Conservation (phyloP, 2,329 filamentous ascomycete species). For the Aspergillus niger region DNA sequence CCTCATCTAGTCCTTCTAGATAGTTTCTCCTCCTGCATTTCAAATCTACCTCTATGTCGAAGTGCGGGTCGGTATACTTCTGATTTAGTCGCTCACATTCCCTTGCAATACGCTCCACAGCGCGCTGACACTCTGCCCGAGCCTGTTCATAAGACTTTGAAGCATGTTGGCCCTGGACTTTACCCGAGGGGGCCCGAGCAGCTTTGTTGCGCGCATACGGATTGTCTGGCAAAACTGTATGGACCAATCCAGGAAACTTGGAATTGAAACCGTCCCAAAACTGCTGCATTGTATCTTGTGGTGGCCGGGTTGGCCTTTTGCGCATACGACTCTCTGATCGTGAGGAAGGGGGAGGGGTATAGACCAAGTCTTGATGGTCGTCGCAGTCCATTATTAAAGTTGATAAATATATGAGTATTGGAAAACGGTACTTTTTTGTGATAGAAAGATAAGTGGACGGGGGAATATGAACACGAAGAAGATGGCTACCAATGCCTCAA, state of each 20-base stretch:
- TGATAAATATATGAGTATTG: too few species aligned
- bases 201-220: slow-evolving; percentile 64
- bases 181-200: slow-evolving; percentile 57
- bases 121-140: slow-evolving; percentile 64
- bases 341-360: slow-evolving; percentile 31
- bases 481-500: not conserved
- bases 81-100: slow-evolving; percentile 76
- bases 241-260: slow-evolving; percentile 71
- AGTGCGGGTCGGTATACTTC: slow-evolving; percentile 84
- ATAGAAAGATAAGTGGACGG: too few species aligned
- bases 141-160: slow-evolving; percentile 73
- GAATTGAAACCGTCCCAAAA: slow-evolving; percentile 74
- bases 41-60: slow-evolving; percentile 78
- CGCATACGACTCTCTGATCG: slow-evolving; percentile 37
- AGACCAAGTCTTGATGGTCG: slow-evolving; percentile 28
- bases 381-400: slow-evolving; percentile 33
- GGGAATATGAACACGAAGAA: not conserved
- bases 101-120: slow-evolving; percentile 59
- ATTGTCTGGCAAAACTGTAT: slow-evolving; percentile 70
- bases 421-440: not conserved
- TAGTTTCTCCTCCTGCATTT: slow-evolving; percentile 60
- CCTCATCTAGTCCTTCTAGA: slow-evolving; percentile 49
- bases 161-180: slow-evolving; percentile 58
- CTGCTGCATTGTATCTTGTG: slow-evolving; percentile 68
- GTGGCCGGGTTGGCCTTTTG: slow-evolving; percentile 54